Evolutionary conservation across 2,329 filamentous ascomycete genomes (phyloP).

Genomic region (Fusarium redolens): DNA sequence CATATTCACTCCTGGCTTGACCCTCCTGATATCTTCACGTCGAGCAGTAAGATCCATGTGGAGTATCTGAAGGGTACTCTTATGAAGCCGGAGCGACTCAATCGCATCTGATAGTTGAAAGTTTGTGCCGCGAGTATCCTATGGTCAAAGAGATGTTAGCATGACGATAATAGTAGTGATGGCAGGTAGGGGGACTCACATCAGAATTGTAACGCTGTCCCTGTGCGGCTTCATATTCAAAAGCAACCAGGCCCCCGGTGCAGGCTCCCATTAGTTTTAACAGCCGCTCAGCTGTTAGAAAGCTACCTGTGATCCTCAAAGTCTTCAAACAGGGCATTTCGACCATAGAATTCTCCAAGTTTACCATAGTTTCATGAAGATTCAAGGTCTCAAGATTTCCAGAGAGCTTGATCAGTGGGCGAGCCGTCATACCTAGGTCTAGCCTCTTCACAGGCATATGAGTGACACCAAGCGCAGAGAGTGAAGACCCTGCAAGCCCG

Average conservation of each 20-base stretch:
- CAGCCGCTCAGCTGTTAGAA: background rate
- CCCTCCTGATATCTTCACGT: rapidly evolving
- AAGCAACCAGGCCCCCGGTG: background rate
- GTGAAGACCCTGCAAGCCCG: background rate
- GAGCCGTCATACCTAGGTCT: background rate
- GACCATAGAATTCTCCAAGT: rapidly evolving
- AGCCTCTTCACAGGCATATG: background rate
- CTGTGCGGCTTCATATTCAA: background rate
- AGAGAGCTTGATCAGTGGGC: rapidly evolving
- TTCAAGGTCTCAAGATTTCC: background rate
- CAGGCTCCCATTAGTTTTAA: background rate
- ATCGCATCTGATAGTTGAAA: background rate
- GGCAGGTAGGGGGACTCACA: rapidly evolving
- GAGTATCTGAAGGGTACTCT: background rate
- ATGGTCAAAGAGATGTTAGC: too few species aligned
- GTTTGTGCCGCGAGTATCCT: too few species aligned
- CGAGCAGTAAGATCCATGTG: background rate
- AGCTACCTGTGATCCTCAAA: background rate
- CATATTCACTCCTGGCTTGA: background rate
- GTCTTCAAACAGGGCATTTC: background rate
- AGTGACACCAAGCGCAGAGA: background rate
- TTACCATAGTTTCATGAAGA: rapidly evolving
- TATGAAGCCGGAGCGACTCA: background rate
- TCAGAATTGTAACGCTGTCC: rapidly evolving
- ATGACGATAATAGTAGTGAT: background rate